phyloP scores from a whole-genome alignment of 2,329 filamentous ascomycete genomes.

The Penicillium sp. region DNA sequence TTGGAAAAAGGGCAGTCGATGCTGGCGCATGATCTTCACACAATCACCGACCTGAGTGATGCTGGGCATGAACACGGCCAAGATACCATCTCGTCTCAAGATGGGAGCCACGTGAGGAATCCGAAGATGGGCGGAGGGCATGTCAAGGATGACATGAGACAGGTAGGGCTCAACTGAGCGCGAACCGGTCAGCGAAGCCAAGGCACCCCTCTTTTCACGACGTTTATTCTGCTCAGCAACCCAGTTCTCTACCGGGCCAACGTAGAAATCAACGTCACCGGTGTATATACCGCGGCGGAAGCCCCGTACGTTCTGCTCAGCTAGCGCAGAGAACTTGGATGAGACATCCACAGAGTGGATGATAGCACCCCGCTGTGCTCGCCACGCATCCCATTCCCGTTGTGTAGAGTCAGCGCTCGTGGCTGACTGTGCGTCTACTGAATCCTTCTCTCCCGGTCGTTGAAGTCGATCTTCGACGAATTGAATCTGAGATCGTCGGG shows the following conservation, averaged over 20 bases:
- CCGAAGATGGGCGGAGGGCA: conserved; percentile 61
- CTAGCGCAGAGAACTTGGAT: conserved; percentile 60
- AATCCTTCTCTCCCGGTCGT: conserved; percentile 23
- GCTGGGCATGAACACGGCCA: conserved; percentile 72
- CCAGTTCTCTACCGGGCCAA: conserved; percentile 65
- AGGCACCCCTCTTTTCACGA: conserved; percentile 27
- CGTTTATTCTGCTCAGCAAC: conserved; percentile 52
- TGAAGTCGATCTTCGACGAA: conserved; percentile 27
- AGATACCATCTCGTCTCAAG: conserved; percentile 61
- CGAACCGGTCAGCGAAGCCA: conserved; percentile 17
- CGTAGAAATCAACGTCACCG: conserved; percentile 70
- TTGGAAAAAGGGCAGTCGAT: conserved; percentile 53
- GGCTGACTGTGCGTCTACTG: conserved; percentile 12
- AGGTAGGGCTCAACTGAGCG: conserved; percentile 58
- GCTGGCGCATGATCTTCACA: conserved; percentile 53
- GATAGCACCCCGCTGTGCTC: conserved; percentile 61
- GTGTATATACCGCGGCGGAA: conserved; percentile 71
- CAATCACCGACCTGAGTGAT: conserved; percentile 74
- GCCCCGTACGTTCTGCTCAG: conserved; percentile 61
- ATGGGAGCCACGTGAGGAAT: conserved; percentile 50
- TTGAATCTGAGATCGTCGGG: conserved; percentile 33
- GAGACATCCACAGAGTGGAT: conserved; percentile 72
- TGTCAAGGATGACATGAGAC: conserved; percentile 69
- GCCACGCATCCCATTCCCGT: conserved; percentile 47
- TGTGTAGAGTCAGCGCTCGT: conserved; percentile 24